Conservation (phyloP, 805 yeast genomes). For the Lachancea mirantina region DNA sequence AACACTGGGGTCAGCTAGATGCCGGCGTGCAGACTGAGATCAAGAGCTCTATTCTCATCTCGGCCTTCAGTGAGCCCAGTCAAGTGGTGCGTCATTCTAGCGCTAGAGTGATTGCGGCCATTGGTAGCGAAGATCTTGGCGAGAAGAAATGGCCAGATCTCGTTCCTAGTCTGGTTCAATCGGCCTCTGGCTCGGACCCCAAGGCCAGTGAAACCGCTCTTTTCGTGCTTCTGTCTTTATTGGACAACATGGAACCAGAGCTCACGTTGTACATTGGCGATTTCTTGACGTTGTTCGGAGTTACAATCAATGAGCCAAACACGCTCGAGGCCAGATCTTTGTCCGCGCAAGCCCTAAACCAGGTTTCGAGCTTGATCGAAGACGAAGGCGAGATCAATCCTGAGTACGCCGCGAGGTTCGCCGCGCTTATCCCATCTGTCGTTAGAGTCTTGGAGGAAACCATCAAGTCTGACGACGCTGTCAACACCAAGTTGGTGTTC, state of each 20-base stretch:
- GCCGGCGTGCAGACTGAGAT: slow-evolving; percentile 50
- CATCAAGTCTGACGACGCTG: slow-evolving; percentile 62
- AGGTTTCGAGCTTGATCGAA: slow-evolving; percentile 60
- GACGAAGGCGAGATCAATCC: slow-evolving; percentile 45
- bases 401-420: slow-evolving; percentile 46
- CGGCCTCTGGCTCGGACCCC: slow-evolving; percentile 48
- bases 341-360: slow-evolving; percentile 69
- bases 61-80: slow-evolving; percentile 57
- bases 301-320: slow-evolving; percentile 55
- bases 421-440: slow-evolving; percentile 67
- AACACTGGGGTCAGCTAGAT: slow-evolving; percentile 53
- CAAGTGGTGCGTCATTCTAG: slow-evolving; percentile 76
- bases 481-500: slow-evolving; percentile 66
- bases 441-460: slow-evolving; percentile 73
- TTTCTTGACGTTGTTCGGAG: slow-evolving; percentile 62
- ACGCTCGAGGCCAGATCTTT: slow-evolving; percentile 74
- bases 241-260: slow-evolving; percentile 62
- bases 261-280: slow-evolving; percentile 54
- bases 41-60: slow-evolving; percentile 58
- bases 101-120: slow-evolving; percentile 83
- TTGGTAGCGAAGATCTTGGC: slow-evolving; percentile 70
- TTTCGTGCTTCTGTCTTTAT: slow-evolving; percentile 65
- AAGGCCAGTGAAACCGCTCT: slow-evolving; percentile 75
- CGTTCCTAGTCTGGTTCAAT: slow-evolving; percentile 60
- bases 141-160: slow-evolving; percentile 68